Evolutionary conservation across 176 grass and related monocot genomes (phyloP).

Genomic region (Hyparrhenia diplandra): DNA sequence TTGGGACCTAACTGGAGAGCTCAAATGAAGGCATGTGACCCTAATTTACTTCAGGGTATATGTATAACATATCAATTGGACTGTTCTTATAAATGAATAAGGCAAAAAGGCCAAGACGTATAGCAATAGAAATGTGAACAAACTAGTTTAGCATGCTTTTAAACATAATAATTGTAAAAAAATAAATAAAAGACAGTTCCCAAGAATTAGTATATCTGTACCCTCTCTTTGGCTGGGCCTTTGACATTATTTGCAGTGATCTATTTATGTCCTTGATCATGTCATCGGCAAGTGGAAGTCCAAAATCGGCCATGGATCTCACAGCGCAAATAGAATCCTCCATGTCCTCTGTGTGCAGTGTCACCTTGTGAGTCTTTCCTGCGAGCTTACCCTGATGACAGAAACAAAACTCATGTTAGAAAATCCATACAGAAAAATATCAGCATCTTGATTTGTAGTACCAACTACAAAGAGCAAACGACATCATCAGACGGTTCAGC

Average conservation of each 20-base stretch:
- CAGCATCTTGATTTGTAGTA: constrained; percentile 1
- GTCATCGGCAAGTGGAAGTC: constrained; percentile 78
- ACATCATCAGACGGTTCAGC: background rate
- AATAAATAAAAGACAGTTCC: background rate
- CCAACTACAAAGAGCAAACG: background rate
- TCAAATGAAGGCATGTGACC: too few relatives aligned
- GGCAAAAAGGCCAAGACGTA: too few relatives aligned
- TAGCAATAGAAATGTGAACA: too few relatives aligned
- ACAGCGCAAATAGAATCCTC: constrained; percentile 86
- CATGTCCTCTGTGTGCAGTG: constrained; percentile 87
- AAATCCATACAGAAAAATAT: background rate
- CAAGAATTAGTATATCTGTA: constrained; percentile 24
- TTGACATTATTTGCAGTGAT: constrained; percentile 75
- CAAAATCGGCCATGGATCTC: constrained; percentile 78
- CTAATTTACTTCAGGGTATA: too few relatives aligned
- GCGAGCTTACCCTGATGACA: constrained; percentile 53
- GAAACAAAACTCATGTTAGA: constrained; percentile 28
- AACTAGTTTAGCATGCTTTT: too few relatives aligned
- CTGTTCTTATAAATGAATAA: too few relatives aligned
- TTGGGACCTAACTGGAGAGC: too few relatives aligned
- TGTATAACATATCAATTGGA: too few relatives aligned
- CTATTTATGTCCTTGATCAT: constrained; percentile 97
- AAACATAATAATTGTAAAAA: background rate
- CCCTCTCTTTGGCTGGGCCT: constrained; percentile 76
- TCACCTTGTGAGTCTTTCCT: constrained; percentile 78